Base-by-base conservation (phyloP, 2,329 filamentous ascomycete genomes). In the Colletotrichum zoysiae region DNA sequence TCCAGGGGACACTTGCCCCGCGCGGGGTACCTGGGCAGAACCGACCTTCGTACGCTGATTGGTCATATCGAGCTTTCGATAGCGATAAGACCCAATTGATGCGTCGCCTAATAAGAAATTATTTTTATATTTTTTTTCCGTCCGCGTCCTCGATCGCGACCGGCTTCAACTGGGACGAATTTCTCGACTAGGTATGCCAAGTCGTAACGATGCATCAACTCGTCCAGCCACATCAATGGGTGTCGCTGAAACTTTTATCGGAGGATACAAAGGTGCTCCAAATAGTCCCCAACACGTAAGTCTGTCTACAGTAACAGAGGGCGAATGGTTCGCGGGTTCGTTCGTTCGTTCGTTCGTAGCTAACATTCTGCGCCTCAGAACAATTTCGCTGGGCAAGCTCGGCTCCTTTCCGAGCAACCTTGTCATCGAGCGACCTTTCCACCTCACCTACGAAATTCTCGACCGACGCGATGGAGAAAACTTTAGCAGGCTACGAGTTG, bases 321-420 rank as follows among this genome's bases (percentile, higher is more conserved):
- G 40, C 26, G n/a, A 20, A 23, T n/a, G 59, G 8, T 30, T 59
- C 16, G 30, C 40, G n/a, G 3, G 35, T 20, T 50, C 12, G 35
- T 11, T 11, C 8, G 8, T 11, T 11, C 8, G 8, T 2, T 38
- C 26, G 26, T 26, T 38, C 8, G 35, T 56, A 57, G 42, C 53
- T 57, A 18, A 48, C 38, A 14, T 9, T 23, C 23, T 40, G 9
- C 14, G 62, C 68, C 20, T 57, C 76, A 98, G 95, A 51, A 93
- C 90, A 56, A 92, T 98, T 75, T 94, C 93, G 1, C 86, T 98
- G 44, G 95, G 95, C 67, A 98, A 98, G 88, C 97, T 96, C 80
- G 96, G 96, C 74, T 90, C 90, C 2, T 98, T 99, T 79, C 92
- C 94, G 20, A 91, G 93, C 64, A 98, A 98, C 79, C 88, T 96